Evolutionary conservation across 2,329 filamentous ascomycete species (phyloP).

Genomic region (Colletotrichum musae): DNA sequence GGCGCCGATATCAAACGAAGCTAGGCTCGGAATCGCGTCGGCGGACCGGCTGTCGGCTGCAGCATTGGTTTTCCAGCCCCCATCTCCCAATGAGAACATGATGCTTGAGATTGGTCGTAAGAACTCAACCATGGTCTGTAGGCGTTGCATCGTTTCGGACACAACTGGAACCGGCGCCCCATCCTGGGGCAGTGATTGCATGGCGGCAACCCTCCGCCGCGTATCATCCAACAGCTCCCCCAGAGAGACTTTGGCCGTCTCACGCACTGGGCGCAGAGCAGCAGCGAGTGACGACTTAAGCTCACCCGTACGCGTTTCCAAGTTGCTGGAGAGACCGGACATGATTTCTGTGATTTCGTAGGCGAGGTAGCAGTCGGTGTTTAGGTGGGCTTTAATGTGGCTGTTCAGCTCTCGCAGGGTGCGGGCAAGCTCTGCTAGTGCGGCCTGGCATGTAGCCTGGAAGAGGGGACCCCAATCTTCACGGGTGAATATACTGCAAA

Average conservation of each 20-base stretch:
- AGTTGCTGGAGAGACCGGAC: conserved; percentile 80
- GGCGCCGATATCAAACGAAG: conserved; percentile 88
- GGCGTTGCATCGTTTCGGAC: conserved; percentile 85
- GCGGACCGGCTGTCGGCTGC: conserved; percentile 68
- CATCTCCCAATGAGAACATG: conserved; percentile 92
- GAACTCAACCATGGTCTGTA: conserved; percentile 91
- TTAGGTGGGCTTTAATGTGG: conserved; percentile 88
- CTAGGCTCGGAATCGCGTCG: conserved; percentile 78
- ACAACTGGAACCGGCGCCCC: conserved; percentile 85
- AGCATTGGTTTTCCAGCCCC: conserved; percentile 81
- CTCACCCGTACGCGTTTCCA: conserved; percentile 88
- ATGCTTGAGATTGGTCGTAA: conserved; percentile 89
- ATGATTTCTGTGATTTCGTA: conserved; percentile 97
- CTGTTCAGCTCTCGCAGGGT: conserved; percentile 91
- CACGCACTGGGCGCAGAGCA: conserved; percentile 88
- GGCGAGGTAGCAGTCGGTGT: conserved; percentile 93
- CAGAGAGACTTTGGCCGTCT: conserved; percentile 91
- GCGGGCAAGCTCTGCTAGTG: conserved; percentile 85
- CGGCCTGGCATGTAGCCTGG: conserved; percentile 81
- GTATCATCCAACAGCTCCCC: conserved; percentile 88
- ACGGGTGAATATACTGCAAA: conserved; percentile 86
- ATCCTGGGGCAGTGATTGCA: conserved; percentile 81
- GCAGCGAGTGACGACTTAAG: conserved; percentile 87
- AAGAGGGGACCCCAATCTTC: conserved; percentile 89
- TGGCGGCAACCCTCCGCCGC: conserved; percentile 74